Base-by-base conservation (phyloP, 2,329 filamentous ascomycete species). In the Pseudogymnoascus sp. region DNA sequence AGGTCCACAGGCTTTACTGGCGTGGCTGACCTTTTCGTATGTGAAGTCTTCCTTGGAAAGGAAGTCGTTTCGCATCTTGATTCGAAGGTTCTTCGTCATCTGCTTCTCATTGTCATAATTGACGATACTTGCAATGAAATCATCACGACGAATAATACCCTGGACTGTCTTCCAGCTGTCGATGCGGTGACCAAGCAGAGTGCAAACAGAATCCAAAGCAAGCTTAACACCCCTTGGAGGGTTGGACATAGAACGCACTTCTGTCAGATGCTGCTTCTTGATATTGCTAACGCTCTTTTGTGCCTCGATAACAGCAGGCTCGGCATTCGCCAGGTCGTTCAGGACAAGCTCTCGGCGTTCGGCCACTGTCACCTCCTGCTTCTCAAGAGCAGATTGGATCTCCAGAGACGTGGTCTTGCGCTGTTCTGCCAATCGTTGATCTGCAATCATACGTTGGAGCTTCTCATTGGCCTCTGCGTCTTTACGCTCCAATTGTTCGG, bases 271-370 rank as follows among this genome's bases (percentile, higher is more conserved):
- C 74, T 96, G 92, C 72, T 90, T 87, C 80, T 97, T 99, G 80
- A 99, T 99, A 80, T 95, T 97, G 79, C 90, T 94, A 75, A 99
- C 95, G 77, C 92, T 97, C 74, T 92, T 91, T 78, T 94, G 91
- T 58, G 94, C 94, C 75, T 96, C 92, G 65, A 90, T 78, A 61
- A 99, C 94, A 58, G 94, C 94, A 7, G 94, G 94, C 73, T 97
- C 93, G 12, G 94, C 94, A 72, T 86, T 88, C 31, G 91, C 93
- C 63, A 99, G 80, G 78, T 99, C 94, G 68, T 86, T 83, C 69
- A 96, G 77, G 36, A 97, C 95, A 62, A 96, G 86, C 74, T 93
- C 87, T 74, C 85, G 89, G 66, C 94, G 88, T 67, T 84, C 80
- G 3, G 91, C 89, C 44, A 99, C 92, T 73, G 95, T 90, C 59